Percentiles rank a stretch among this genome's conserved stretches.
These are phyloP conservation scores for Porpolomopsis calyptriformis DNA, from an alignment of 768 basidiomycete genomes.

Conservation along the genomic window DNA sequence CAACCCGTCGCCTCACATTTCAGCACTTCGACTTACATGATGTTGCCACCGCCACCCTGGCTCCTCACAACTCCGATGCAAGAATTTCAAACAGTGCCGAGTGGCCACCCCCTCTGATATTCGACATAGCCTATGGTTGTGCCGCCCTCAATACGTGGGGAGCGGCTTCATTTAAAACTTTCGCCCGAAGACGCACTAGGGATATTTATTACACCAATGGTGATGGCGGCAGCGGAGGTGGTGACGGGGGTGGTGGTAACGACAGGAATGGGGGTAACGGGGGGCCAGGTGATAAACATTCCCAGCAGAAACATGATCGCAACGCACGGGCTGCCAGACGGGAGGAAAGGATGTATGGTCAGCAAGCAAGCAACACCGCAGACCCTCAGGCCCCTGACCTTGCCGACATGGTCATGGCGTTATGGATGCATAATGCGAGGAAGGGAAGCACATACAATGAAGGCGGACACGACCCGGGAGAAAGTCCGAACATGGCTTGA, in stretches of 20 bases:
- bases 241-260: background rate
- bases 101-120: constrained; percentile 12
- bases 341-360: constrained; percentile 3
- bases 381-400: too few species aligned
- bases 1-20: constrained; percentile 6
- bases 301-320: constrained; percentile 10
- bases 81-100: constrained; percentile 7
- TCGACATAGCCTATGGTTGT: constrained; percentile 14
- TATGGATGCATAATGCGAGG: constrained; percentile 14
- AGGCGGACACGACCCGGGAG: constrained; percentile 11
- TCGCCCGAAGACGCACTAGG: constrained; percentile 9
- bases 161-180: constrained; percentile 9
- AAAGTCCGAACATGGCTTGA: constrained; percentile 14
- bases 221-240: background rate
- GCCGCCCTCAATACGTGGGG: constrained; percentile 15
- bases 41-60: background rate
- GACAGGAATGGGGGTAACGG: background rate
- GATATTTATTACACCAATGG: constrained; percentile 12
- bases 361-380: constrained; percentile 6
- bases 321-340: constrained; percentile 9
- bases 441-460: constrained; percentile 11
- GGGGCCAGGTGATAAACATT: constrained; percentile 5
- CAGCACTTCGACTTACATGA: constrained; percentile 10
- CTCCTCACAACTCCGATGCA: constrained; percentile 14
- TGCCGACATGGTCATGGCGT: constrained; percentile 12